Evolutionary conservation across 495 filamentous ascomycete species (phyloP).

Genomic region (Aspergillus bertholletiae): DNA sequence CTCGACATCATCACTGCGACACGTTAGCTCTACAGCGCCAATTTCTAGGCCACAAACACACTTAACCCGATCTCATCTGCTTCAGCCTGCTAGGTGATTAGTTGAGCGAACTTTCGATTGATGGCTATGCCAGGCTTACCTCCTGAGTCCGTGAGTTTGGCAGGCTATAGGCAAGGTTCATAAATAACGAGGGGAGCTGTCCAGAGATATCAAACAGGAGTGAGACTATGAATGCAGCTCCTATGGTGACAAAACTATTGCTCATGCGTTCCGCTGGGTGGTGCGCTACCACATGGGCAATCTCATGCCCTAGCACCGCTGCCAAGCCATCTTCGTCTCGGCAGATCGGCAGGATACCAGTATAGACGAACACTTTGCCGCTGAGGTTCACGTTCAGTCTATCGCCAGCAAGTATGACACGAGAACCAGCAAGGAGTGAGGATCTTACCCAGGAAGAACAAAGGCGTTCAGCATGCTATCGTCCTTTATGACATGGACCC

Average conservation of each 20-base stretch:
- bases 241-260: conserved; percentile 52
- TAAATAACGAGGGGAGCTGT: conserved; percentile 31
- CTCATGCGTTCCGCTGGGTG: conserved; percentile 77
- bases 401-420: neutral
- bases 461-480: conserved; percentile 69
- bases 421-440: neutral
- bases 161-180: conserved; percentile 62
- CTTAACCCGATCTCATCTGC: conserved; percentile 87
- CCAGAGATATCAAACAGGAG: conserved; percentile 50
- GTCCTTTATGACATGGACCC: conserved; percentile 80
- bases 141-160: conserved; percentile 72
- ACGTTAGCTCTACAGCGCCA: conserved; percentile 20
- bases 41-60: conserved; percentile 27
- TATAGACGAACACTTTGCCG: conserved; percentile 91
- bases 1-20: conserved; percentile 57
- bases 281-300: conserved; percentile 84
- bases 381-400: conserved; percentile 27
- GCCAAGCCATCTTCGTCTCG: conserved; percentile 72
- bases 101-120: neutral
- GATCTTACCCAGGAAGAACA: conserved; percentile 69
- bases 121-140: conserved; percentile 22
- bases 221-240: conserved; percentile 48
- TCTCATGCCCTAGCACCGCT: conserved; percentile 86
- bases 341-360: conserved; percentile 73
- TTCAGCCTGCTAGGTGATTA: conserved; percentile 35